Evolutionary conservation across 306 rosid species (phyloP).

Genomic region (Luffa acutangula): DNA sequence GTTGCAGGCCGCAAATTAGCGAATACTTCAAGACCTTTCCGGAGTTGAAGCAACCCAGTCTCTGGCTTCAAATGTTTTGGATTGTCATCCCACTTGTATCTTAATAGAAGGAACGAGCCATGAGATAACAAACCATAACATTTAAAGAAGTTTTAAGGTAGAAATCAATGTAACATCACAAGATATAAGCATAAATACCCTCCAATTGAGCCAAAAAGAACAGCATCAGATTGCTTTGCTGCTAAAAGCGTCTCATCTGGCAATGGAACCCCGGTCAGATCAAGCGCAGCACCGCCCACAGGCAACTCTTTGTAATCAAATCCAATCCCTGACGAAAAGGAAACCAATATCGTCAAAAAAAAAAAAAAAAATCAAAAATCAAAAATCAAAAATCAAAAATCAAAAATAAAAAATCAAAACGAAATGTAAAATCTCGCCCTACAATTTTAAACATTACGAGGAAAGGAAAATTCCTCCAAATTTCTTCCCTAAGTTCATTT

Average conservation of each 20-base stretch:
- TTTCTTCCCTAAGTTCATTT: neutral
- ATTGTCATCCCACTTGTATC: slow-evolving; percentile 76
- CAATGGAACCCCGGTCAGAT: slow-evolving; percentile 70
- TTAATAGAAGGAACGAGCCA: slow-evolving; percentile 12
- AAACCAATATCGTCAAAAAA: neutral
- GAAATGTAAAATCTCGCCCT: neutral
- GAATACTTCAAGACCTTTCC: slow-evolving; percentile 61
- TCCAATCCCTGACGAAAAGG: slow-evolving; percentile 44
- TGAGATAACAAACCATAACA: neutral
- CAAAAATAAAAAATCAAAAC: neutral
- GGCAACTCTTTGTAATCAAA: slow-evolving; percentile 56
- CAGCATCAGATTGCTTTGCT: slow-evolving; percentile 68
- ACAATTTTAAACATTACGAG: neutral
- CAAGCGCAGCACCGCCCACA: slow-evolving; percentile 86
- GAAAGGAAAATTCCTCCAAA: neutral
- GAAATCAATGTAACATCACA: neutral
- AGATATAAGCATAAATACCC: slow-evolving; percentile 31
- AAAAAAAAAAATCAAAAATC: no score
- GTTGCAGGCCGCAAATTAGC: slow-evolving; percentile 81
- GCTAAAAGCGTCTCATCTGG: slow-evolving; percentile 66
- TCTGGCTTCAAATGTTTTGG: slow-evolving; percentile 84
- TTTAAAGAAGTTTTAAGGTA: neutral
- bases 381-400: no score
- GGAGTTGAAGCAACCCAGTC: slow-evolving; percentile 68
- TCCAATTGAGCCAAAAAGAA: slow-evolving; percentile 87